Evolutionary conservation across 108 stramenopile species (phyloP), one percentile per base, ranked within the genome.

Genomic region (Cyclotella baltica): DNA sequence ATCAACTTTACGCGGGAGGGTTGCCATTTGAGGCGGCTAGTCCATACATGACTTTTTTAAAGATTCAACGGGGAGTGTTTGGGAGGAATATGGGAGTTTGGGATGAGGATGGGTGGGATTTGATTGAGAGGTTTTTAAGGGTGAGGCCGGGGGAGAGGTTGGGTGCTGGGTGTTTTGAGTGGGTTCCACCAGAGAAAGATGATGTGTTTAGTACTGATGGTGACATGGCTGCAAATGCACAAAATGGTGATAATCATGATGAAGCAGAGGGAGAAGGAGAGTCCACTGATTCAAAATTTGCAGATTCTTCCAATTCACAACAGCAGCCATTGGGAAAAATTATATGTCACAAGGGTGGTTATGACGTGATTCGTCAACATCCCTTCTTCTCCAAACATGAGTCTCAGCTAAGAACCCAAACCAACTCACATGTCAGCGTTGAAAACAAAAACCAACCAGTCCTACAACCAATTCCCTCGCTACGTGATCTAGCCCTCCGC

Each of bases 21-120:
- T 85, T 90, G 25, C 92, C 94, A 19, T 97, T 91, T 80, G 88
- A 89, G 85, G 76, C 88, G 3, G 87, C 92, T n/a, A 89, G 88
- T 63, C 95, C 95, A 6, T 97, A 95, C 64, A 73, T 97, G 72
- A 84, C 88, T 11, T 97, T 97, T 81, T 70, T 97, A 27, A 88
- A 90, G 52, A 97, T 96, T 70, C 87, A 93, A 79, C 70, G 95
- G 43, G 89, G 85, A 2, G 50, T 70, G 2, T 50, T 75, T 29
- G 80, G 84, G 19, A 82, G 79, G 40, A 85, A 84, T 29, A 88
- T 80, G 82, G 90, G 88, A 25, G 70, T 93, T 20, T 88, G 87
- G 56, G 89, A 90, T 80, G 90, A 92, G 61, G 84, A 90, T 66
- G 86, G 88, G 55, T 93, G 91, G 91, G 91, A 93, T 74, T 80